Evolutionary conservation across 2,329 filamentous ascomycete genomes (phyloP).

Genomic region (Emericellopsis cladophorae): DNA sequence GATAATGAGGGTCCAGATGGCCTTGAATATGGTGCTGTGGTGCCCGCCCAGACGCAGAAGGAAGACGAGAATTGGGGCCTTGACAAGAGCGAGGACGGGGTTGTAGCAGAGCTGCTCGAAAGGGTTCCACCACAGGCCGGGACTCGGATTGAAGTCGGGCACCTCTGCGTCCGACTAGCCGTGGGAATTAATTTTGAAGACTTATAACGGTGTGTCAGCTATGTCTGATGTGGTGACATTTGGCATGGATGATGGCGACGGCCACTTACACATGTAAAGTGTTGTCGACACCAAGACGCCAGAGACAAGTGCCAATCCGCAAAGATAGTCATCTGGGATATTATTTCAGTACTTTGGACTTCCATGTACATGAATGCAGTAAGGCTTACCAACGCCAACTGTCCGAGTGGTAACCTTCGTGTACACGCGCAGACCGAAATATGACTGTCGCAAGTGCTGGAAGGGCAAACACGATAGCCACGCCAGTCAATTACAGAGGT

Average conservation of each 20-base stretch:
- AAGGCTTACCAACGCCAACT: not conserved
- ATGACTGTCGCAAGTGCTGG: too few relatives aligned
- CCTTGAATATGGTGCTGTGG: conserved; percentile 15
- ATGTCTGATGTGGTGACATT: not conserved
- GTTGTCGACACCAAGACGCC: conserved; percentile 1
- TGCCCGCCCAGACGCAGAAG: conserved; percentile 24
- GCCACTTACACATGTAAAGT: conserved; percentile 11
- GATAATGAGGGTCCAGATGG: conserved; percentile 12
- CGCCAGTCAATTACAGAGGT: too few relatives aligned
- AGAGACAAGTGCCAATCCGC: too few relatives aligned
- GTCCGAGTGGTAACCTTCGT: too few relatives aligned
- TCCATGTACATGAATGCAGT: conserved; percentile 4
- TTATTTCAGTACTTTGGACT: too few relatives aligned
- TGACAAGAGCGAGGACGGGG: conserved; percentile 30
- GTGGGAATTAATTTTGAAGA: conserved; percentile 16
- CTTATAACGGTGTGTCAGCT: not conserved
- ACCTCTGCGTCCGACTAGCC: conserved; percentile 11
- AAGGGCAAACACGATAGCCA: too few relatives aligned
- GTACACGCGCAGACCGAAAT: too few relatives aligned
- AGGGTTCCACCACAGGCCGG: conserved; percentile 19
- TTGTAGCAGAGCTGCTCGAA: conserved; percentile 29
- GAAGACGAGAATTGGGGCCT: conserved; percentile 30
- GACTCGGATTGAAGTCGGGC: conserved; percentile 2
- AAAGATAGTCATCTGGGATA: too few relatives aligned
- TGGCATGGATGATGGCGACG: too few relatives aligned